Evolutionary conservation across 768 basidiomycete genomes (phyloP), one percentile per base, ranked within the genome.

Genomic region (Collybia sordida): DNA sequence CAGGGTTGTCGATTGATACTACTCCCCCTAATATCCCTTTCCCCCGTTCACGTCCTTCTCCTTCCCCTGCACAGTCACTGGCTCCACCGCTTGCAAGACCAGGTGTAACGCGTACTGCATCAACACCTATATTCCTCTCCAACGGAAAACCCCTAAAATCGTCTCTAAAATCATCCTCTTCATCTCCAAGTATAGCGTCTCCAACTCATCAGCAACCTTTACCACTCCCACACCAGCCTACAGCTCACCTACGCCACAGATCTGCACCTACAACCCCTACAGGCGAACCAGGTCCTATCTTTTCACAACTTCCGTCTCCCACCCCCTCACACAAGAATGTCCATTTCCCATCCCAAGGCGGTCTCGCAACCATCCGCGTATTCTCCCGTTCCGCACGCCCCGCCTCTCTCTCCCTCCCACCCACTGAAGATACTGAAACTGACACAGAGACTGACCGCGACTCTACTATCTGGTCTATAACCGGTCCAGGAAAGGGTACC

Each of bases 111-210:
- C 59, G 75, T 55, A 66, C 77, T 46, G 24, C 71, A 53, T 57
- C 76, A 49, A 43, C 67, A 53, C 57, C 75, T 12, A 73, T 85
- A 46, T 64, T 83, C 19, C 78, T 85, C 27, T 72, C 81, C 17
- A 92, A 86, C 50, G 93, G 93, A 38, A 91, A 91, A 62, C 88
- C 92, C 3, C 85, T 97, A 68, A 92, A 92, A 61, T 79, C 88
- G 0, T 88, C 90, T 1, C 80, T 97, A 59, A 97, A 96, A 64
- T 70, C 69, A 4, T 79, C 78, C 27, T 72, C 72, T 6, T 81
- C 81, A 9, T 64, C 76, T 2, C 76, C 78, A 37, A 71, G 69
- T 56, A 78, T 81, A 45, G 65, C 72, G 37, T 36, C 35, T 19
- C 19, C 45, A 3, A 58, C 60, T 44, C 64, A 66, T 47, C 55